Evolutionary conservation across 805 yeast genomes (phyloP).

Genomic region (Cyberlindnera veronae): DNA sequence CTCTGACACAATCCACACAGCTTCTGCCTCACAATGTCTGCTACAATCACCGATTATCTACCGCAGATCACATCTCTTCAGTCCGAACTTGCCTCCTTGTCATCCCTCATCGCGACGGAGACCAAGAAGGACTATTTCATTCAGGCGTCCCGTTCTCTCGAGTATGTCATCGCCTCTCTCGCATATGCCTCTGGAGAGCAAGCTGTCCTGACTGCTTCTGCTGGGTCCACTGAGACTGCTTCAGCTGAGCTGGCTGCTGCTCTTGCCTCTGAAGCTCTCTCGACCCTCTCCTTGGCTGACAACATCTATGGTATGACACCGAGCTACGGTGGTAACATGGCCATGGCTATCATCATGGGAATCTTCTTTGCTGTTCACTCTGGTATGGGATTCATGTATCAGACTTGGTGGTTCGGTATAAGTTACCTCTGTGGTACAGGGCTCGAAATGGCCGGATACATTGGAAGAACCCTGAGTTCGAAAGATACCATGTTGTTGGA

Average conservation of each 20-base stretch:
- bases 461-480: conserved; percentile 51
- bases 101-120: conserved; percentile 19
- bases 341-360: conserved; percentile 53
- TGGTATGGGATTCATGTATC: conserved; percentile 39
- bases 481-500: conserved; percentile 33
- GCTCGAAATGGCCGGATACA: conserved; percentile 66
- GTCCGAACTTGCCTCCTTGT: conserved; percentile 13
- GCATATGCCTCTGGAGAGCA: conserved; percentile 14
- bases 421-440: conserved; percentile 53
- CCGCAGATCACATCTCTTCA: conserved; percentile 19
- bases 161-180: conserved; percentile 21
- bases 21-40: conserved; percentile 5
- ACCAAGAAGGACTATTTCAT: conserved; percentile 11
- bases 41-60: conserved; percentile 8
- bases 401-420: conserved; percentile 62
- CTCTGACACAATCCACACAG: neutral
- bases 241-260: conserved; percentile 2
- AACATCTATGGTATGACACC: conserved; percentile 45
- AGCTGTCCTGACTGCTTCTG: conserved; percentile 9
- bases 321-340: conserved; percentile 54
- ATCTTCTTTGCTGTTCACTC: conserved; percentile 41
- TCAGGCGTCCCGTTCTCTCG: conserved; percentile 18
- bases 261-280: conserved; percentile 16
- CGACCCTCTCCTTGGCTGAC: conserved; percentile 11
- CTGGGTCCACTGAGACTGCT: conserved; percentile 5